These are phyloP conservation scores for Neopestalotiopsis sp. DNA, from an alignment of 2,329 filamentous ascomycete genomes.

Conservation along the genomic window DNA sequence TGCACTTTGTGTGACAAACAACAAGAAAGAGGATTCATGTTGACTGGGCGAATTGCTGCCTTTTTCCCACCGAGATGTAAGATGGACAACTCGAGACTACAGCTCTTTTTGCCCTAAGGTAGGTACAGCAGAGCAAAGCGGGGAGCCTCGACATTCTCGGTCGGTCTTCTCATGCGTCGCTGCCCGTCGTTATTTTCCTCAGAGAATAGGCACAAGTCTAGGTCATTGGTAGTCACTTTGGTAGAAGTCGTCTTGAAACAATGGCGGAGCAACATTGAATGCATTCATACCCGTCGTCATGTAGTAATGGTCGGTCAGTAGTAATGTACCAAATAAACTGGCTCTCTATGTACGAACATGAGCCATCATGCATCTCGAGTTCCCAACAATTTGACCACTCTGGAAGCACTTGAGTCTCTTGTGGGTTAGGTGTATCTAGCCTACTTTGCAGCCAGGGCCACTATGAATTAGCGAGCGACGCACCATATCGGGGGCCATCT, in stretches of 20 bases:
- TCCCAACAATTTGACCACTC: too few relatives aligned
- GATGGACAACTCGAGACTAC: not conserved
- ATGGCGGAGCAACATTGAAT: too few relatives aligned
- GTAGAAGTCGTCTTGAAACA: not conserved
- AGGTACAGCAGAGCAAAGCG: not conserved
- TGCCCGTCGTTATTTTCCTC: not conserved
- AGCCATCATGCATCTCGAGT: too few relatives aligned
- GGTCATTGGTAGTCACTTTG: not conserved
- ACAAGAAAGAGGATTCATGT: not conserved
- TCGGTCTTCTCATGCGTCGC: not conserved
- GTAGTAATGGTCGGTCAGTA: too few relatives aligned
- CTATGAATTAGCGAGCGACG: too few relatives aligned
- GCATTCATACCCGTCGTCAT: too few relatives aligned
- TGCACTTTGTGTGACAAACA: not conserved
- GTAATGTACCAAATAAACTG: too few relatives aligned
- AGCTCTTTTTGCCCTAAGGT: not conserved
- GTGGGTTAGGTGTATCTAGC: too few relatives aligned
- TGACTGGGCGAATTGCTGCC: not conserved
- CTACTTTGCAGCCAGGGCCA: too few relatives aligned
- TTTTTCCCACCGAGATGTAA: not conserved
- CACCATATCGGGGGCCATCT: too few relatives aligned
- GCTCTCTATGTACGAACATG: too few relatives aligned
- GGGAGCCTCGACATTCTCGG: not conserved
- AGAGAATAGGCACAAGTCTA: not conserved
- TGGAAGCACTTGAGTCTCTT: too few relatives aligned